phyloP scores from a whole-genome alignment of 495 filamentous ascomycete species.

The Podospora bellae-mahoneyi region DNA sequence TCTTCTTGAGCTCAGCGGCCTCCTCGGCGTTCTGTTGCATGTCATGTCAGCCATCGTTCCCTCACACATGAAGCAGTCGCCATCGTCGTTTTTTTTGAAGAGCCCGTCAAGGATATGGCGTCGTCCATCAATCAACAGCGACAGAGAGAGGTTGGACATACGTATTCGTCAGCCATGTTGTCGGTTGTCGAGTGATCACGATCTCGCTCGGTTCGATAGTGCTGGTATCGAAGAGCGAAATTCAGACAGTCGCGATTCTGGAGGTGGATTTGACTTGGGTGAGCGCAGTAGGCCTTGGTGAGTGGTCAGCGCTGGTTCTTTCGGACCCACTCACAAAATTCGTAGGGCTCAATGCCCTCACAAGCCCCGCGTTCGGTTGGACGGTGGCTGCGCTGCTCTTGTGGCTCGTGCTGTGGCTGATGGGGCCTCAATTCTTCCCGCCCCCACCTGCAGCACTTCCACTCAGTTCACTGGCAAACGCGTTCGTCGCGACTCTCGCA shows the following conservation, averaged over 20 bases:
- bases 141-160: constrained; percentile 50
- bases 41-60: background rate
- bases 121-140: background rate
- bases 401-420: constrained; percentile 1
- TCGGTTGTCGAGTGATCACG: constrained; percentile 45
- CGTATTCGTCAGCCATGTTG: constrained; percentile 97
- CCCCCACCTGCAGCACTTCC: background rate
- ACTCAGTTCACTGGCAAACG: background rate
- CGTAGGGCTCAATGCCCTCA: constrained; percentile 39
- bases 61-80: constrained; percentile 5
- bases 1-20: constrained; percentile 98
- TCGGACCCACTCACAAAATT: constrained; percentile 34
- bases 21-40: constrained; percentile 76
- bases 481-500: background rate
- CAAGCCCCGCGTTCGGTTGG: constrained; percentile 18
- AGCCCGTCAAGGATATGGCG: background rate
- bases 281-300: constrained; percentile 17
- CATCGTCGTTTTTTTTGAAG: background rate
- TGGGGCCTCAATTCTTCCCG: background rate
- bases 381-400: constrained; percentile 19
- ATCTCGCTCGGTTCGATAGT: constrained; percentile 38
- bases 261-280: constrained; percentile 30
- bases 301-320: constrained; percentile 12
- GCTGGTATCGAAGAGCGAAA: constrained; percentile 41
- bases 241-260: constrained; percentile 34